Base-by-base conservation (phyloP, 495 filamentous ascomycete species). In the Hypoxylon fragiforme region DNA sequence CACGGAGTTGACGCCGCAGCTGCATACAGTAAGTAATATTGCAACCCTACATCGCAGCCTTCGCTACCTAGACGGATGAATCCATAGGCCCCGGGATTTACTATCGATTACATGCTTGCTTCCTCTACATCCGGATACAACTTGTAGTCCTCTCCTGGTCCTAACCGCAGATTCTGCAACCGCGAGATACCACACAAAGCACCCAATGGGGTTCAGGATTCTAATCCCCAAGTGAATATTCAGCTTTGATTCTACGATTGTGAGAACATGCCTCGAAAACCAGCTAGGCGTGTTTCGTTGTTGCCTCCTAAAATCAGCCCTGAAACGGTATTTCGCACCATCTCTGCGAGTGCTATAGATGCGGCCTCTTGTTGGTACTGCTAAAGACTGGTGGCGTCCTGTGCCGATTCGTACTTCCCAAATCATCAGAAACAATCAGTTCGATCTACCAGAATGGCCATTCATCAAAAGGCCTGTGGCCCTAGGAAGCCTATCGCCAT, bases 171-270 rank as follows among this genome's bases (percentile, higher is more conserved):
- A 54, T 41, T 41, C 44, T 54, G 44, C 37, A 47, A 20, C 51
- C 44, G 32, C 44, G 38, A 56, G 52, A 54, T 43, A 28, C 36
- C 26, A 31, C 42, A 14, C 42, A 28, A 31, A 30, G 22, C 16
- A 19, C 44, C 56, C 53, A 54, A 54, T 42, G 44, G 44, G 30
- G n/a, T 38, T 22, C 14, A 32, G 43, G 49, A 54, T 54, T 32
- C 9, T 8, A 35, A 54, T 40, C 32, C 56, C 5, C 39, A 6
- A 37, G 14, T 21, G 8, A 13, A 22, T 18, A 21, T 47, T 13
- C 22, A 11, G 30, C 8, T 7, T 37, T 49, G 18, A 5, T 30
- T 44, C 21, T 4, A 34, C 32, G 44, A 44, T 19, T 31, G 14
- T 16, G 18, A 52, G 16, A 37, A 44, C 20, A 7, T 22, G 21